Conservation (phyloP, 768 basidiomycete genomes). For the Boletus pseudopeckii region DNA sequence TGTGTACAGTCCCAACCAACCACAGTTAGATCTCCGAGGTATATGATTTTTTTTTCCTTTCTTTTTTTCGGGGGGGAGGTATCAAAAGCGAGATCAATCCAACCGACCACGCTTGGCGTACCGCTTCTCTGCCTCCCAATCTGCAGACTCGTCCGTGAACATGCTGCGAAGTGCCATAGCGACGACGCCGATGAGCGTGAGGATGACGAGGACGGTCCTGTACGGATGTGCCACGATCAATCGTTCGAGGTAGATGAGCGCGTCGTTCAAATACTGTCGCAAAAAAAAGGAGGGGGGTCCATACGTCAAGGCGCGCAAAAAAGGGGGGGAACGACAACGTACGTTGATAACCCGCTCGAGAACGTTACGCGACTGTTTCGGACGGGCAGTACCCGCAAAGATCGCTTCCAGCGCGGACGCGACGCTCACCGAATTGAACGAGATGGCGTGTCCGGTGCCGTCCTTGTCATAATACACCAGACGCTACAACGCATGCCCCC, state of each 20-base stretch:
- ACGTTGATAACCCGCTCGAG: conserved; percentile 68
- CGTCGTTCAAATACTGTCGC: conserved; percentile 15
- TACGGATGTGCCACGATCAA: conserved; percentile 22
- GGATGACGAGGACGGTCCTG: conserved; percentile 4
- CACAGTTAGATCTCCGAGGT: too few relatives aligned
- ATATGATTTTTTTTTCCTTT: too few relatives aligned
- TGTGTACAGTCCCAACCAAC: too few relatives aligned
- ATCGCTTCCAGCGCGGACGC: conserved; percentile 71
- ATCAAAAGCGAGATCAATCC: conserved; percentile 14
- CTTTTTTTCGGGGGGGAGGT: too few relatives aligned
- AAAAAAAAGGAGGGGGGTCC: not conserved
- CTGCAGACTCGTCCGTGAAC: conserved; percentile 14
- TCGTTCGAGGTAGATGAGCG: conserved; percentile 7
- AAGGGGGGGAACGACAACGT: conserved; percentile 16
- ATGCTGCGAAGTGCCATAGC: conserved; percentile 13
- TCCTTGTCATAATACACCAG: conserved; percentile 78
- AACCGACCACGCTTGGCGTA: conserved; percentile 19
- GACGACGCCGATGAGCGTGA: conserved; percentile 5
- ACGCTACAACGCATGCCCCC: conserved; percentile 38
- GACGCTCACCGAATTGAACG: conserved; percentile 53
- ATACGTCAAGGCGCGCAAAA: too few relatives aligned
- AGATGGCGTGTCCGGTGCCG: conserved; percentile 48
- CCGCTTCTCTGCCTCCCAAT: conserved; percentile 15
- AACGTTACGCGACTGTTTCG: conserved; percentile 67
- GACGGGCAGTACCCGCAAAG: conserved; percentile 43